Percentiles rank a stretch among this genome's conserved stretches.
phyloP scores from a whole-genome alignment of 176 grass and related monocot species.

The Aegilops longissima region DNA sequence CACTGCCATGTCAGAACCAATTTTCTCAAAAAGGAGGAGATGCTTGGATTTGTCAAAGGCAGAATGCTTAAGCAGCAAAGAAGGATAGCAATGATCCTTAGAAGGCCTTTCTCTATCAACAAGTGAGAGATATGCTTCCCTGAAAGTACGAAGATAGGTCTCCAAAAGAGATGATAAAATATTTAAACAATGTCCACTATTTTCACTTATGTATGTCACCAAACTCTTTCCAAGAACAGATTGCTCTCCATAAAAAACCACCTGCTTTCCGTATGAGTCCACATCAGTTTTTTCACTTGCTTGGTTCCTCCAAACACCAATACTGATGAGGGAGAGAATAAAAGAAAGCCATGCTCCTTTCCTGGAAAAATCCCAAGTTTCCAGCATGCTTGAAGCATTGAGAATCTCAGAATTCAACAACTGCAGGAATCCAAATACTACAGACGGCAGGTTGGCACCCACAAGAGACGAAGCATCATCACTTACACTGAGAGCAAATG shows the following conservation, averaged over 20 bases:
- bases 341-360: constrained; percentile 75
- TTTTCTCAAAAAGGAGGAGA: constrained; percentile 50
- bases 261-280: constrained; percentile 9
- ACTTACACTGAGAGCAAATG: constrained; percentile 55
- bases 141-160: constrained; percentile 53
- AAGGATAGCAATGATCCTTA: constrained; percentile 57
- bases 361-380: constrained; percentile 72
- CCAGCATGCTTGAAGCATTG: constrained; percentile 32
- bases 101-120: constrained; percentile 37
- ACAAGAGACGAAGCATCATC: constrained; percentile 33
- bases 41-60: constrained; percentile 72
- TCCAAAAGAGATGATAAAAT: constrained; percentile 71
- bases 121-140: constrained; percentile 58
- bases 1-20: constrained; percentile 53
- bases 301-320: constrained; percentile 45
- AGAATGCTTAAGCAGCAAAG: constrained; percentile 72
- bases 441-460: constrained; percentile 45
- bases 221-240: constrained; percentile 52
- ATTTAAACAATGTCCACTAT: constrained; percentile 43
- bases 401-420: constrained; percentile 55
- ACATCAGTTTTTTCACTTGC: constrained; percentile 25
- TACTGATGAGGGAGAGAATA: constrained; percentile 67
- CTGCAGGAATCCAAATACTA: constrained; percentile 59
- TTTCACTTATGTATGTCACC: constrained; percentile 46
- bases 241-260: constrained; percentile 26